Base-by-base conservation (phyloP, 2,329 filamentous ascomycete species). In the Davidsoniella virescens region DNA sequence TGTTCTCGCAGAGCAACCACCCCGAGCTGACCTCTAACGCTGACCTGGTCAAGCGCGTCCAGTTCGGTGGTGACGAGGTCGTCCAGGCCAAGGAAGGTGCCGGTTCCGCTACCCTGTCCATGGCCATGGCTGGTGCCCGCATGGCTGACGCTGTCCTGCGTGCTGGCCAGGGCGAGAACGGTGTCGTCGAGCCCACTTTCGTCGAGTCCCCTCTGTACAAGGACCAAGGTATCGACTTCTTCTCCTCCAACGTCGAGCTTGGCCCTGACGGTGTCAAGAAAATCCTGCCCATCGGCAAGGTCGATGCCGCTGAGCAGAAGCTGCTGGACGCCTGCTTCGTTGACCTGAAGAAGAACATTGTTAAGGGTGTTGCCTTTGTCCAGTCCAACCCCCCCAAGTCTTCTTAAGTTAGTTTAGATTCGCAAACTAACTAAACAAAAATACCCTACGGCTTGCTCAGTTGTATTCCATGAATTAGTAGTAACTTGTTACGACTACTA, bases 11-110 rank as follows among this genome's bases (percentile, higher is more conserved):
- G 77, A 87, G 84, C 68, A 82, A 73, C 69, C 84, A 94, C 79
- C 73, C 82, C 61, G 79, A 85, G 63, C 85, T 96, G 62, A 72
- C 78, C 61, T 82, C 86, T 67, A 74, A 87, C 68, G 73, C 79
- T 63, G 75, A 76, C 55, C 86, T 96, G 62, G 73, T 96, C 70
- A 80, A 88, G 69, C 88, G 92, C 67, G 92, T 96, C 63, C 90
- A 96, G 75, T 96, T 96, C 67, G 90, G 92, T 69, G 90, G 90
- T 76, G 90, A 96, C 67, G 90, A 96, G 81, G 90, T 96, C 59
- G 90, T 96, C 72, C 79, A 95, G 80, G 92, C 90, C 70, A 96
- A 96, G 84, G 88, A 90, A 65, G 92, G 90, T 69, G 87, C 88
- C 63, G 90, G 90, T 61, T 95, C 87, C 59, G 90, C 90, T 65